Evolutionary conservation across 1,284 basidiomycete genomes (phyloP).

Genomic region (Ceratorhiza oryzae-sativae): DNA sequence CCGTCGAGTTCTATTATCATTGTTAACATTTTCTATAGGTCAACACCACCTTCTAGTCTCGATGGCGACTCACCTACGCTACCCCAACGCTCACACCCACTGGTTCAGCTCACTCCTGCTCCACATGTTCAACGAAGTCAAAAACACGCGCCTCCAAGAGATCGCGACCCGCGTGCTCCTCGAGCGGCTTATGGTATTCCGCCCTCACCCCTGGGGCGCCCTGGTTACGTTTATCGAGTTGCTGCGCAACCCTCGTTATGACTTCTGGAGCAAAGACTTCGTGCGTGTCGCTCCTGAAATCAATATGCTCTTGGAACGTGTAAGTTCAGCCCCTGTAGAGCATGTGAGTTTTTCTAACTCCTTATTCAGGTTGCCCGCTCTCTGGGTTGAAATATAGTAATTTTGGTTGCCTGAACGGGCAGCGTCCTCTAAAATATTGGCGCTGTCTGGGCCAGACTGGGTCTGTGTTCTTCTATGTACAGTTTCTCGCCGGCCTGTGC

Average conservation of each 20-base stretch:
- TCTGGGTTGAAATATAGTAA: slow-evolving; percentile 26
- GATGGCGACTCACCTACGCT: slow-evolving; percentile 92
- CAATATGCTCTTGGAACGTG: slow-evolving; percentile 78
- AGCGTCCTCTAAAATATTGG: slow-evolving; percentile 30
- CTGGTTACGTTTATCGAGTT: slow-evolving; percentile 93
- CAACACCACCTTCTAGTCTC: slow-evolving; percentile 93
- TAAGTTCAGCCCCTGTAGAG: slow-evolving; percentile 53
- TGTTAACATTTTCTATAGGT: slow-evolving; percentile 56
- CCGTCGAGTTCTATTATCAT: too few species aligned
- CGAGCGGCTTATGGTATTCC: slow-evolving; percentile 91
- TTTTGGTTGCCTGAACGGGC: slow-evolving; percentile 21
- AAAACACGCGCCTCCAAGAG: slow-evolving; percentile 83
- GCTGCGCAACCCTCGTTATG: slow-evolving; percentile 81
- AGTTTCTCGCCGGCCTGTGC: slow-evolving; percentile 37
- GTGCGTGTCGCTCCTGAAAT: slow-evolving; percentile 82
- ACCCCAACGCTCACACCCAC: slow-evolving; percentile 95
- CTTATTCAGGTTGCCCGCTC: slow-evolving; percentile 26
- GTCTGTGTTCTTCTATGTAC: slow-evolving; percentile 35
- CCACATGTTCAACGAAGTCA: slow-evolving; percentile 81
- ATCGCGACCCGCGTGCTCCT: slow-evolving; percentile 90
- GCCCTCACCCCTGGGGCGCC: slow-evolving; percentile 98
- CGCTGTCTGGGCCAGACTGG: slow-evolving; percentile 36
- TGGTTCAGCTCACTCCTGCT: slow-evolving; percentile 93
- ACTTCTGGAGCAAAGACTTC: slow-evolving; percentile 87
- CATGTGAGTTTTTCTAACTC: not conserved